Evolutionary conservation across 192 early-diverging fungal genomes (phyloP).

Genomic region (Diversispora epigaea): DNA sequence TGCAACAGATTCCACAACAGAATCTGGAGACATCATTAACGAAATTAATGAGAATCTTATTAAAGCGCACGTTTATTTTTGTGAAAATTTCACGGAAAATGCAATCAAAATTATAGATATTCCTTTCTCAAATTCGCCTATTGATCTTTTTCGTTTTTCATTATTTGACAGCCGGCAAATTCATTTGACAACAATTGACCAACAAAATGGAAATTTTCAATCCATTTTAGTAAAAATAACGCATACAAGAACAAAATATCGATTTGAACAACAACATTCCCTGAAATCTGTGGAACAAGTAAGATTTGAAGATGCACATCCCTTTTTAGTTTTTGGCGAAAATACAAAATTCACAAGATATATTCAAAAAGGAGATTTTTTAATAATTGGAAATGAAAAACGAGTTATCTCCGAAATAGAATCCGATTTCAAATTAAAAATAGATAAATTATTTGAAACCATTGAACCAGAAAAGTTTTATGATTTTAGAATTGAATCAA

Average conservation of each 20-base stretch:
- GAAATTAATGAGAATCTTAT: not conserved
- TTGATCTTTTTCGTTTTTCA: conserved; percentile 14
- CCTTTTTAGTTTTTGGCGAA: not conserved
- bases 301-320: too few species aligned
- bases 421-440: conserved; percentile 1
- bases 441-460: not conserved
- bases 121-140: not conserved
- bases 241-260: conserved; percentile 18
- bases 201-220: not conserved
- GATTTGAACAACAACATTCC: not conserved
- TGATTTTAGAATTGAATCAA: not conserved
- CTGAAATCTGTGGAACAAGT: not conserved
- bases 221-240: conserved; percentile 17
- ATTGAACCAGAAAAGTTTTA: not conserved
- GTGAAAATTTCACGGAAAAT: not conserved
- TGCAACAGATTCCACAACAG: too few species aligned
- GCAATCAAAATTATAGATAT: not conserved
- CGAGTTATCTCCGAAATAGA: not conserved
- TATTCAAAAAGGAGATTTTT: conserved; percentile 1
- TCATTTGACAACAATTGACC: conserved; percentile 3
- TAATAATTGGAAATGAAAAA: not conserved
- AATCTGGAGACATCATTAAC: not conserved
- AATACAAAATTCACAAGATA: not conserved
- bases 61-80: conserved; percentile 1
- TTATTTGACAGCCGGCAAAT: conserved; percentile 6